A percentile compares a stretch with the other conserved stretches of the same genome.
Conservation (phyloP, 345 rosid species). For the Barbarea vulgaris region DNA sequence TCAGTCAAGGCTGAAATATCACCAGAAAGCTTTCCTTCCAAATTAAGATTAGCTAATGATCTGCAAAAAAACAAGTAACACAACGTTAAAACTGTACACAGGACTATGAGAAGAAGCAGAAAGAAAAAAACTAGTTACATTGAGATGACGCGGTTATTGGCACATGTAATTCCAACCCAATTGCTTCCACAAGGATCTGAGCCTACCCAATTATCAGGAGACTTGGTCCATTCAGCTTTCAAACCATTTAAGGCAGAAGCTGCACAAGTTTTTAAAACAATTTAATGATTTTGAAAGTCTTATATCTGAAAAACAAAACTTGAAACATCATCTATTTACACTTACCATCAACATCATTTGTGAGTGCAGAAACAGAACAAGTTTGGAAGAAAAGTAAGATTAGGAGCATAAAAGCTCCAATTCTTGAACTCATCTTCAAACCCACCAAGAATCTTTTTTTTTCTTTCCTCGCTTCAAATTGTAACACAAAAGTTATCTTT, state of each 20-base stretch:
- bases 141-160: conserved; percentile 49
- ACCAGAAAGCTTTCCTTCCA: conserved; percentile 58
- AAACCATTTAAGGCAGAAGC: conserved; percentile 49
- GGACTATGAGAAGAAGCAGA: background rate
- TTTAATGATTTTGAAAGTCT: background rate
- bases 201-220: conserved; percentile 66
- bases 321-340: background rate
- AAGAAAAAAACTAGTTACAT: conserved; percentile 47
- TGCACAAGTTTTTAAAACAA: conserved; percentile 33
- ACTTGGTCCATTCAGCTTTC: conserved; percentile 47
- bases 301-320: background rate
- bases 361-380: conserved; percentile 37
- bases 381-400: conserved; percentile 30
- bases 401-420: conserved; percentile 43
- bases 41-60: conserved; percentile 53
- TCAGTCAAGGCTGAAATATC: conserved; percentile 64
- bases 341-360: conserved; percentile 33
- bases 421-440: conserved; percentile 44
- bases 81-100: background rate
- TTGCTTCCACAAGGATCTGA: conserved; percentile 69
- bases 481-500: background rate
- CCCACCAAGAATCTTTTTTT: conserved; percentile 18
- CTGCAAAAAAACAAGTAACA: conserved; percentile 51
- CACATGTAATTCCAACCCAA: conserved; percentile 77
- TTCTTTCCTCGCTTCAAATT: background rate